A percentile compares a stretch with the other conserved stretches of the same genome.
phyloP scores from a whole-genome alignment of 305 asterid genomes.

The Withania somnifera region DNA sequence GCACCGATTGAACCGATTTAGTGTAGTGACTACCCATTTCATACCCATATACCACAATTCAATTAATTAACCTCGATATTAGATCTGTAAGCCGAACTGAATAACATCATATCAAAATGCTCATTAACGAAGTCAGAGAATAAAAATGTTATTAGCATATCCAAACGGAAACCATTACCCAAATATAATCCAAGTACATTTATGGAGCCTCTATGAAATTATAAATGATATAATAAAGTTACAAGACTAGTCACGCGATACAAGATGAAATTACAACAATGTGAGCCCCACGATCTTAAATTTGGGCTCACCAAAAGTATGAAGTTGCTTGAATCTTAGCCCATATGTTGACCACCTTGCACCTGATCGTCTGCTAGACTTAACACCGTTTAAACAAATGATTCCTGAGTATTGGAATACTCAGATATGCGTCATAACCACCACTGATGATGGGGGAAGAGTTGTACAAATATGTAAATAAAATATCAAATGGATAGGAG shows the following conservation, averaged over 20 bases:
- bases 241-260: not conserved
- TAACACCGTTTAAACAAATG: not conserved
- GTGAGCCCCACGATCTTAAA: not conserved
- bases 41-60: not conserved
- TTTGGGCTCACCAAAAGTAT: not conserved
- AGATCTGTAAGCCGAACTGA: not conserved
- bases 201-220: not conserved
- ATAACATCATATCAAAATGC: not conserved
- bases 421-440: not conserved
- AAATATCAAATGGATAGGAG: not conserved
- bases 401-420: not conserved
- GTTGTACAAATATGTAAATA: not conserved
- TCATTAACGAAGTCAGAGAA: not conserved
- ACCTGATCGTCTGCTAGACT: not conserved
- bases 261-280: not conserved
- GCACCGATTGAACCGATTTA: not conserved
- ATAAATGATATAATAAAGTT: not conserved
- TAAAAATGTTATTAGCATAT: not conserved
- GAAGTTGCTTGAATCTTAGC: not conserved
- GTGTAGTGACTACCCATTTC: not conserved
- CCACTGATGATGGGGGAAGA: not conserved
- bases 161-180: not conserved
- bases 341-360: not conserved
- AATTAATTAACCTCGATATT: not conserved
- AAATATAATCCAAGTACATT: not conserved